Percentiles rank a stretch among this genome's conserved stretches.
These are phyloP conservation scores for Metschnikowia similis DNA, from an alignment of 805 yeast genomes.

Conservation along the genomic window DNA sequence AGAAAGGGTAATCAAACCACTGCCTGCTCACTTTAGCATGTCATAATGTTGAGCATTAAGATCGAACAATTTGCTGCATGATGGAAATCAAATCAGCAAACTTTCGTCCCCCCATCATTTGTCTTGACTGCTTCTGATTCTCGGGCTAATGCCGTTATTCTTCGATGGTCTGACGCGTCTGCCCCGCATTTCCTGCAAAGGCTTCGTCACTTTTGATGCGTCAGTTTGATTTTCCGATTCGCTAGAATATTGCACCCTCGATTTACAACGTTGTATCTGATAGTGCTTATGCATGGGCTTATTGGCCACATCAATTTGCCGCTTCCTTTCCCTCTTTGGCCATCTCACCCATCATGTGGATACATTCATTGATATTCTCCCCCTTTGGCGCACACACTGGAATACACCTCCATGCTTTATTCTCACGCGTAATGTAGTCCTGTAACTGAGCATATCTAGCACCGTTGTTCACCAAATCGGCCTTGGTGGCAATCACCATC, in stretches of 20 bases:
- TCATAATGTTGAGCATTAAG: too few relatives aligned
- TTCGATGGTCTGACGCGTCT: neutral
- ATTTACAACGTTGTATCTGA: neutral
- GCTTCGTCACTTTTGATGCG: neutral
- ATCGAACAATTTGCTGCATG: too few relatives aligned
- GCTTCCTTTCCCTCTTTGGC: slow-evolving; percentile 7
- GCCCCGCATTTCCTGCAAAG: neutral
- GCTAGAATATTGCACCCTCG: neutral
- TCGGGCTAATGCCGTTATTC: neutral
- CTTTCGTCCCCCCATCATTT: too few relatives aligned
- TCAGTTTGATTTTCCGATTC: neutral
- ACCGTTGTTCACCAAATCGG: slow-evolving; percentile 62
- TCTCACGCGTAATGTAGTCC: slow-evolving; percentile 34
- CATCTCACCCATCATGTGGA: slow-evolving; percentile 66
- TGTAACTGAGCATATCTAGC: slow-evolving; percentile 45
- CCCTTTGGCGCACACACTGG: slow-evolving; percentile 80
- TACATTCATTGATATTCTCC: slow-evolving; percentile 68
- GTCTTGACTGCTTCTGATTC: too few relatives aligned
- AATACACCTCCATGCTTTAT: slow-evolving; percentile 57
- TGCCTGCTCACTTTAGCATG: too few relatives aligned
- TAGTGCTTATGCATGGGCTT: neutral
- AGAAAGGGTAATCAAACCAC: too few relatives aligned
- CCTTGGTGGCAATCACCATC: slow-evolving; percentile 89
- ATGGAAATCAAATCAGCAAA: too few relatives aligned
- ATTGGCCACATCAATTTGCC: neutral